These are phyloP conservation scores for Infundibulicybe gibba DNA, from an alignment of 768 basidiomycete species.

Conservation along the genomic window DNA sequence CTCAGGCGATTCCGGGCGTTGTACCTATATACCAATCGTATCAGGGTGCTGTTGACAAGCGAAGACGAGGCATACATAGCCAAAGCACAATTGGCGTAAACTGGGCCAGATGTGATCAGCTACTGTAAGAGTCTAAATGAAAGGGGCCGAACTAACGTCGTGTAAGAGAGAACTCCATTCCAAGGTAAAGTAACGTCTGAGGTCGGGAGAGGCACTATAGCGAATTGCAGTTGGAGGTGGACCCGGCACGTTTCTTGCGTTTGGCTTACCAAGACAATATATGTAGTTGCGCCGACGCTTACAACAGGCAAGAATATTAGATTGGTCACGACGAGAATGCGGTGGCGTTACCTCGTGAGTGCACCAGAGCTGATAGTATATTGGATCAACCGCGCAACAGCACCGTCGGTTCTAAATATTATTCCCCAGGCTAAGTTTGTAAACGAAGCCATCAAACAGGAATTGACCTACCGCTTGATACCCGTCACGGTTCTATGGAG, in stretches of 20 bases:
- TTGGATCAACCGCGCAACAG: no score
- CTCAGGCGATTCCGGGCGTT: slow-evolving; percentile 5
- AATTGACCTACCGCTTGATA: no score
- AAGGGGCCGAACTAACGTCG: slow-evolving; percentile 1
- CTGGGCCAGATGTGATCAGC: background rate
- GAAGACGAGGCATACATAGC: slow-evolving; percentile 1
- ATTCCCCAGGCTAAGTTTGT: no score
- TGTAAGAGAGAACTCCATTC: slow-evolving; percentile 4
- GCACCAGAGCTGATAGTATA: no score
- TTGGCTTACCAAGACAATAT: slow-evolving; percentile 4
- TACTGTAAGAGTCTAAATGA: background rate
- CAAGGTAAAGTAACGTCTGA: slow-evolving; percentile 3
- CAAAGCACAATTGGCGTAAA: slow-evolving; percentile 4
- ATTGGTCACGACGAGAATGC: no score
- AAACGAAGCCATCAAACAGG: no score
- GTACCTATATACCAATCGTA: background rate
- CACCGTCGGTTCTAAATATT: no score
- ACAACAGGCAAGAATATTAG: background rate
- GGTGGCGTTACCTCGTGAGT: no score
- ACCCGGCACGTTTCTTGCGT: background rate
- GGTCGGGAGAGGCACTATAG: slow-evolving; percentile 3
- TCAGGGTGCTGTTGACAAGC: background rate
- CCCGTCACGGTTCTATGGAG: background rate
- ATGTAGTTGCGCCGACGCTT: slow-evolving; percentile 2
- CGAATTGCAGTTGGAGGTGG: background rate